These are phyloP conservation scores for Hemileccinum rubropunctum DNA, from an alignment of 768 basidiomycete genomes.

Conservation along the genomic window DNA sequence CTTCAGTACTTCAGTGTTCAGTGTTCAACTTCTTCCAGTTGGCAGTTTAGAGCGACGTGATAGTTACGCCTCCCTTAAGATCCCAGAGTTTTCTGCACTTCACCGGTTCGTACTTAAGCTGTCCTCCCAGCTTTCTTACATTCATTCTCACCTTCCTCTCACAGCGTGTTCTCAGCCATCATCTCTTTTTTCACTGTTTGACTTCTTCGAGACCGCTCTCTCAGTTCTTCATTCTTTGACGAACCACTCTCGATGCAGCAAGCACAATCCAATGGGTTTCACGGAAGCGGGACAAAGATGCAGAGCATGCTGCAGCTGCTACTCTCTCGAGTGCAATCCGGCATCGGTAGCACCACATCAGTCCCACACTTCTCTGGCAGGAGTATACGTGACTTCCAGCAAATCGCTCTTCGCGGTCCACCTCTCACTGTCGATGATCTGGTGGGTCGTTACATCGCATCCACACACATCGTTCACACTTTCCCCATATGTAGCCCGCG, in stretches of 20 bases:
- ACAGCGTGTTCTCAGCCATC: too few relatives aligned
- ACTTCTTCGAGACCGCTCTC: not conserved
- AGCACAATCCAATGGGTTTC: not conserved
- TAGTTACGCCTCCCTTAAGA: too few relatives aligned
- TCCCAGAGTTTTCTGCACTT: too few relatives aligned
- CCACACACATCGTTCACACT: not conserved
- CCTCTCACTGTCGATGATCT: slow-evolving; percentile 26
- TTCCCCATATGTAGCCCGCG: slow-evolving; percentile 38
- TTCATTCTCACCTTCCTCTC: too few relatives aligned
- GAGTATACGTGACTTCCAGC: slow-evolving; percentile 25
- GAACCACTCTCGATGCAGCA: slow-evolving; percentile 5
- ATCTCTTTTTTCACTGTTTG: too few relatives aligned
- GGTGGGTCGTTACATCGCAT: slow-evolving; percentile 16
- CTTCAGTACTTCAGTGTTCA: too few relatives aligned
- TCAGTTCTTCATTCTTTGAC: not conserved
- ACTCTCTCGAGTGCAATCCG: slow-evolving; percentile 11
- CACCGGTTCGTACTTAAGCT: not conserved
- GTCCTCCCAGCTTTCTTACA: not conserved
- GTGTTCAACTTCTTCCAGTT: too few relatives aligned
- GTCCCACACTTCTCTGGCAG: slow-evolving; percentile 8
- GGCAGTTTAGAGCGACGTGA: too few relatives aligned
- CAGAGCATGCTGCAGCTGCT: slow-evolving; percentile 14
- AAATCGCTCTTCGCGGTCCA: slow-evolving; percentile 27
- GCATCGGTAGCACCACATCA: not conserved
- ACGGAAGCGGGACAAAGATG: not conserved